Evolutionary conservation across 345 rosid species (phyloP), one percentile per base, ranked within the genome.

Genomic region (Kandelia obovata): DNA sequence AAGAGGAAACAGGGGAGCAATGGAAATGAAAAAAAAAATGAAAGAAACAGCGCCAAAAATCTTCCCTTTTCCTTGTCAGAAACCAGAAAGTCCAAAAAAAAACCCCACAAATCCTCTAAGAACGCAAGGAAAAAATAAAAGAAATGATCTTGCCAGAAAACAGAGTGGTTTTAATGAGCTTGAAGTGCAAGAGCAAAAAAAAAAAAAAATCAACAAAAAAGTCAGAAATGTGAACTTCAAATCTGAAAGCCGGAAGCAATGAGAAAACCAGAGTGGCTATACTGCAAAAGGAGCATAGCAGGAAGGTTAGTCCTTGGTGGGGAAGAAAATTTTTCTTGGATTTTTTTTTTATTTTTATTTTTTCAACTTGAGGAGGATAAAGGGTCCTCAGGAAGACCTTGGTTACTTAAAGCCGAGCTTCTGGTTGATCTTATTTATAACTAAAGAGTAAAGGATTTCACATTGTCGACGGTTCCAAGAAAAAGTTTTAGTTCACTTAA

Each of bases 371-470:
- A 43, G 49, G 49, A 43, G 28, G n/a, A 4, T 10, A 15, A 30
- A 39, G 63, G 66, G 46, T 9, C 16, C 25, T 2, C 19, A 17
- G 27, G 56, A 30, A 58, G 37, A 28, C 25, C n/a, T 32, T 2
- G 53, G 53, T 32, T 63, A 43, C 49, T 26, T 26, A 46, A 1
- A 1, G 46, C 21, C 51, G 52, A 51, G 69, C 4, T 67, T 15
- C 7, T 3, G 34, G 65, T 39, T 68, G 63, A 65, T 20, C 53
- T 43, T 75, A 84, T 76, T 82, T 86, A 84, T 86, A 84, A 85
- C 78, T 9, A 79, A 52, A 68, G 62, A 5, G 65, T 7, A 19
- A 53, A 63, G 35, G 53, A 5, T 28, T 25, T 16, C 31, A 3
- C 25, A 0, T 28, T 39, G 32, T 56, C 53, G 16, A 37, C 62